These are phyloP conservation scores for Pythium sp. DNA, from an alignment of 352 stramenopile species.

Conservation along the genomic window DNA sequence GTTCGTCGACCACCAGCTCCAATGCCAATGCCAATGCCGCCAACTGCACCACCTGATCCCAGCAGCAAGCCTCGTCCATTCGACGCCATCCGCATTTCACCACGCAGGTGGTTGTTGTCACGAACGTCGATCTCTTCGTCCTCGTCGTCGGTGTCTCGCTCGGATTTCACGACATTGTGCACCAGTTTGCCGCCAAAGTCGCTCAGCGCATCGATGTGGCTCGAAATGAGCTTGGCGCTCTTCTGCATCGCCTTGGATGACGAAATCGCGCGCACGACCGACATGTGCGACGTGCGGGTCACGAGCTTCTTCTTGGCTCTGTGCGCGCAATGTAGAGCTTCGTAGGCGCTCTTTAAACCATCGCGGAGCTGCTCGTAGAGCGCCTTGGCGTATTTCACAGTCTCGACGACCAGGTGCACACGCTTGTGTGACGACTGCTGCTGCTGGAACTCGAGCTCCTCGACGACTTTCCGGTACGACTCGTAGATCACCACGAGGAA, in stretches of 20 bases:
- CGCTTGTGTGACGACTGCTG: slow-evolving; percentile 19
- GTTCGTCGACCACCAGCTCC: not conserved
- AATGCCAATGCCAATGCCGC: slow-evolving; percentile 3
- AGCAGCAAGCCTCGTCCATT: not conserved
- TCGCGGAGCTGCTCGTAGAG: slow-evolving; percentile 6
- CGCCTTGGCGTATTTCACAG: slow-evolving; percentile 17
- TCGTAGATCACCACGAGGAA: slow-evolving; percentile 49
- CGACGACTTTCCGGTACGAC: slow-evolving; percentile 29
- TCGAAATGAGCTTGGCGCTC: slow-evolving; percentile 21
- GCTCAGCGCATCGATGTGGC: slow-evolving; percentile 20
- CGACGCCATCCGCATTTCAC: not conserved
- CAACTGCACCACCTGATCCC: not conserved
- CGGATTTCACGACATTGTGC: slow-evolving; percentile 17
- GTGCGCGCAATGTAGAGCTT: not conserved
- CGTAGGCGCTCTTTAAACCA: not conserved
- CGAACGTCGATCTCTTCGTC: slow-evolving; percentile 3
- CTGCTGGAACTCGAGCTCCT: slow-evolving; percentile 25
- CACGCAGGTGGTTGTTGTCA: not conserved
- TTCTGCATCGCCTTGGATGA: slow-evolving; percentile 14
- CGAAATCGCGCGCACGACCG: slow-evolving; percentile 24
- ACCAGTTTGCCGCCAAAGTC: slow-evolving; percentile 24
- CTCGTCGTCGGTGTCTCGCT: slow-evolving; percentile 8
- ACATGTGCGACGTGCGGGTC: slow-evolving; percentile 14
- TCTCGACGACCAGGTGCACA: slow-evolving; percentile 27
- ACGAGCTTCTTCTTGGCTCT: slow-evolving; percentile 4